Evolutionary conservation across 176 grass and related monocot species (phyloP).

Genomic region (Canna indica): DNA sequence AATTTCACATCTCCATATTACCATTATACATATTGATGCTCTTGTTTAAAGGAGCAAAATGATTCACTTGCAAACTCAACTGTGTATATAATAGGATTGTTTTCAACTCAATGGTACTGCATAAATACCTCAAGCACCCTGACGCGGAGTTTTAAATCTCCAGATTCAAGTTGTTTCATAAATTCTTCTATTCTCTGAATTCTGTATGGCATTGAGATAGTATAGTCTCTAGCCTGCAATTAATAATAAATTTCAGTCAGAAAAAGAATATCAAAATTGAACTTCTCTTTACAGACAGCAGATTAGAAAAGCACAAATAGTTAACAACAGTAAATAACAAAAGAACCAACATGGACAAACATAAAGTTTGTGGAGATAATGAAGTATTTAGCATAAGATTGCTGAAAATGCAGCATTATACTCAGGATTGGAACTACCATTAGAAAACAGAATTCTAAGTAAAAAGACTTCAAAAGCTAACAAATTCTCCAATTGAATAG

Average conservation of each 20-base stretch:
- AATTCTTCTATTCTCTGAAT: constrained; percentile 88
- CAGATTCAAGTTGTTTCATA: constrained; percentile 80
- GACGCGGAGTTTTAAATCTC: constrained; percentile 86
- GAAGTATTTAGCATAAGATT: not conserved
- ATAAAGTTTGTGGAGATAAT: no score
- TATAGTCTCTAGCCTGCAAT: constrained; percentile 69
- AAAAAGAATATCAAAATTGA: not conserved
- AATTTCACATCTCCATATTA: not conserved
- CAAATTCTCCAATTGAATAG: not conserved
- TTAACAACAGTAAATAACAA: not conserved
- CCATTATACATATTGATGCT: not conserved
- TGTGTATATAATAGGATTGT: not conserved
- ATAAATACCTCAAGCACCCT: constrained; percentile 85
- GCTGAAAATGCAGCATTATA: not conserved
- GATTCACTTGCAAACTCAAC: not conserved
- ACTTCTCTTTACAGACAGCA: not conserved
- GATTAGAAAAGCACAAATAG: not conserved
- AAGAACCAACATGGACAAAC: not conserved
- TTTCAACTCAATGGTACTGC: not conserved
- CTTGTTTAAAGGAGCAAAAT: not conserved
- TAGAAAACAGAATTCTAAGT: not conserved
- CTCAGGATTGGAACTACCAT: not conserved
- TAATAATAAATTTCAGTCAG: not conserved
- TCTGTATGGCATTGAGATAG: constrained; percentile 91
- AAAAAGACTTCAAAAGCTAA: not conserved